Percentiles rank a stretch among this genome's conserved stretches.
These are phyloP conservation scores for Neurospora sp. DNA, from an alignment of 495 filamentous ascomycete genomes.

Conservation along the genomic window DNA sequence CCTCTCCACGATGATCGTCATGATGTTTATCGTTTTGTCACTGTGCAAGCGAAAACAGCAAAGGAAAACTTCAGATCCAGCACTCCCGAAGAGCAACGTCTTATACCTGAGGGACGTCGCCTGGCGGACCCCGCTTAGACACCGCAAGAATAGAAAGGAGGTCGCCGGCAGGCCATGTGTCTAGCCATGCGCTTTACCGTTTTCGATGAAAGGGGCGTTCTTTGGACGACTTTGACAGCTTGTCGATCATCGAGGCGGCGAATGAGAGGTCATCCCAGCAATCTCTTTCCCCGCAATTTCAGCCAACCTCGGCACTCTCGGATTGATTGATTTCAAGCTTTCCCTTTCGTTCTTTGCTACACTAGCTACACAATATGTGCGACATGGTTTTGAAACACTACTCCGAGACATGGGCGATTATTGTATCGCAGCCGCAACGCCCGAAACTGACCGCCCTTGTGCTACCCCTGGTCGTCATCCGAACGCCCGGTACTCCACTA, in stretches of 20 bases:
- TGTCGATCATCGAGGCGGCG: neutral
- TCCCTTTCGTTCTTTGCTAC: neutral
- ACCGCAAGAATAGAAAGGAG: neutral
- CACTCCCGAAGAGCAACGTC: neutral
- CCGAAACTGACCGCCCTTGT: neutral
- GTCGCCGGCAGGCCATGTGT: neutral
- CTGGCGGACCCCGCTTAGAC: neutral
- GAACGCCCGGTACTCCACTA: neutral
- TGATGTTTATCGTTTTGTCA: neutral
- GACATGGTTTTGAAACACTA: neutral
- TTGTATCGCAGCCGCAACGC: neutral
- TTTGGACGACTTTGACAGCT: neutral
- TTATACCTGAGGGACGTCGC: neutral
- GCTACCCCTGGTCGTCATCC: neutral
- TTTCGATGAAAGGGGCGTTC: neutral
- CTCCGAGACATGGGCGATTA: neutral
- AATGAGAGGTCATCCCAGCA: neutral
- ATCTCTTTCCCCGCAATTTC: neutral
- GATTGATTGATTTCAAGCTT: neutral
- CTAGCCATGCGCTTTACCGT: neutral
- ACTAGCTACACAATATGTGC: neutral
- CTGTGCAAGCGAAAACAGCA: neutral
- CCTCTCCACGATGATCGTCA: constrained; percentile 55
- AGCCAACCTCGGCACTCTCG: neutral
- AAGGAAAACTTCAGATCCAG: neutral